Conservation (phyloP, 2,329 filamentous ascomycete species). For the Bipolaris victoriae region DNA sequence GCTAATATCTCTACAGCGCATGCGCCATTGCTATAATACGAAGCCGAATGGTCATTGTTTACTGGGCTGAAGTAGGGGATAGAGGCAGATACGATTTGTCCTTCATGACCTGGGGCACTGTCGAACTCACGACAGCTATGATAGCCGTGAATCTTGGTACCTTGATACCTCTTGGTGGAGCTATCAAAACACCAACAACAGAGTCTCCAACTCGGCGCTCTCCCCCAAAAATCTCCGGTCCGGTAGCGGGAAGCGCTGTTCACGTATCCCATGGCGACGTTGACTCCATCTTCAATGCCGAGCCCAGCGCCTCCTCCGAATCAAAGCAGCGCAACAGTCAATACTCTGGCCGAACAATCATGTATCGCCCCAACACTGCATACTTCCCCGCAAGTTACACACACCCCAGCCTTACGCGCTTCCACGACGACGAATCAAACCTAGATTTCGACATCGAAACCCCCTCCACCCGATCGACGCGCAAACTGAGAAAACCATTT, state of each 20-base stretch:
- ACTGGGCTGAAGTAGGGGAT: conserved; percentile 9
- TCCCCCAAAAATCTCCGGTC: conserved; percentile 4
- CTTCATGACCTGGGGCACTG: conserved; percentile 6
- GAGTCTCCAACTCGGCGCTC: neutral
- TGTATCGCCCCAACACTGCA: conserved; percentile 19
- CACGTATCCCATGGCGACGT: conserved; percentile 7
- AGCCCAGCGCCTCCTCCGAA: neutral
- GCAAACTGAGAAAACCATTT: conserved; percentile 22
- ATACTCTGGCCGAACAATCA: conserved; percentile 22
- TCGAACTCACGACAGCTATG: conserved; percentile 17
- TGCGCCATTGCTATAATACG: conserved; percentile 51
- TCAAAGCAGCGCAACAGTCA: conserved; percentile 5
- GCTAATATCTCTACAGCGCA: conserved; percentile 44
- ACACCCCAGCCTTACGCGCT: conserved; percentile 16
- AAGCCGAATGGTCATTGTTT: conserved; percentile 16
- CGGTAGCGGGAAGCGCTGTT: conserved; percentile 18
- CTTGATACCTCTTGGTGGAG: conserved; percentile 8
- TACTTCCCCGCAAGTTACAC: conserved; percentile 11
- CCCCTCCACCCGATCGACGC: conserved; percentile 11
- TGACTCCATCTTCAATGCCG: conserved; percentile 6
- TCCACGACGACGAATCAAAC: conserved; percentile 33
- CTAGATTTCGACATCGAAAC: conserved; percentile 37
- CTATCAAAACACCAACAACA: neutral
- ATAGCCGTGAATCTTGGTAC: conserved; percentile 12
- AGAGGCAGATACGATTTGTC: conserved; percentile 11